Evolutionary conservation across 106 monocot species (phyloP).

Genomic region (Phalaenopsis aphrodite): DNA sequence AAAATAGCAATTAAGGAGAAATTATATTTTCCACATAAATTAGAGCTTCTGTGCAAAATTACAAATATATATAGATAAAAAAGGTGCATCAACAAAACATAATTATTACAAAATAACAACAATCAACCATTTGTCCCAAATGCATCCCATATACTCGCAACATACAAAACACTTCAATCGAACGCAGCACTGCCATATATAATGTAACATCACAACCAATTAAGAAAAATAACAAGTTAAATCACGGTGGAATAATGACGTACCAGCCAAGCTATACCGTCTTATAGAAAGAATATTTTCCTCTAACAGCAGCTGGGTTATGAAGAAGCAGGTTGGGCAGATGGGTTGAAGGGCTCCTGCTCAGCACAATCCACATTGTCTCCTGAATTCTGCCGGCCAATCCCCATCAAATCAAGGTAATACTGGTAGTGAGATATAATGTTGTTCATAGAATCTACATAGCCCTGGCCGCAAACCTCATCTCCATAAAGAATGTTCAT

Average conservation of each 20-base stretch:
- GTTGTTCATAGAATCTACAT: slow-evolving; percentile 70
- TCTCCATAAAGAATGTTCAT: slow-evolving; percentile 90
- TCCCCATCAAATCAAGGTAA: slow-evolving; percentile 88
- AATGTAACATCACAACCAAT: not conserved
- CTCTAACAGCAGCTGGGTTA: slow-evolving; percentile 1
- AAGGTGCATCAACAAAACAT: not conserved
- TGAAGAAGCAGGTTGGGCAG: slow-evolving; percentile 38
- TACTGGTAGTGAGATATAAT: slow-evolving; percentile 87
- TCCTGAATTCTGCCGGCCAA: slow-evolving; percentile 63
- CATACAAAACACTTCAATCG: not conserved
- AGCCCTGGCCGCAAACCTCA: slow-evolving; percentile 68
- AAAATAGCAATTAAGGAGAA: no score
- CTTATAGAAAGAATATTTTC: no score
- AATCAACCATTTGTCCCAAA: not conserved
- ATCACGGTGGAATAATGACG: not conserved
- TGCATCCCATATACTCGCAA: not conserved
- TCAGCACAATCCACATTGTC: slow-evolving; percentile 86
- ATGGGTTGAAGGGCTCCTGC: slow-evolving; percentile 72
- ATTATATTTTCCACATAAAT: no score
- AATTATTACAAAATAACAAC: not conserved
- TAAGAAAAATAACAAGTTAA: not conserved
- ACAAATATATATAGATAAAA: no score
- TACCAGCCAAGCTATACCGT: not conserved
- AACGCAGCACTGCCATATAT: not conserved
- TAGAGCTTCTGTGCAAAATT: no score